Base-by-base conservation (phyloP, 176 grass and related monocot genomes). In the Carex kokanica region DNA sequence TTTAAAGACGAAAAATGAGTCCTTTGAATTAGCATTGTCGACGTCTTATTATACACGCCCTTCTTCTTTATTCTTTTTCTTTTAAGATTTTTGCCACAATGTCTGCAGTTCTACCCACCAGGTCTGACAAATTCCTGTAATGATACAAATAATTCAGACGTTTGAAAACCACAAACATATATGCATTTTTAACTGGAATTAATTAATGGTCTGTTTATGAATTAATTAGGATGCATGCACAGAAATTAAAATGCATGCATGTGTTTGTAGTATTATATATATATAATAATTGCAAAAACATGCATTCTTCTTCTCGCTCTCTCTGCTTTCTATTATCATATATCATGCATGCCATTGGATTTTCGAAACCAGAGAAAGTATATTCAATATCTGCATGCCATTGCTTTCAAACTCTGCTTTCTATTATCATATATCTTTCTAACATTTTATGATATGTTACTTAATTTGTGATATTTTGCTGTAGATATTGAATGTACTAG, bases 71-170 rank as follows among this genome's bases (percentile, higher is more conserved):
- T 15, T 34, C 78, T 11, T n/a, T n/a, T n/a, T n/a, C n/a, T n/a
- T 52, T 3, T 64, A 88, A 62, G 10, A 32, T 60, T 54, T 81
- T 81, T 54, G 60, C 29, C 31, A 85, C 82, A 51, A 85, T 85
- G 6, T 81, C 60, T 16, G 83, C 3, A 5, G 83, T 81, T 79
- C 8, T 74, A 7, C 32, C 52, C 32, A 88, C 62, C 14, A 88
- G 43, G 4, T 88, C 77, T 16, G 87, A 63, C 34, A 84, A 85
- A 27, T 88, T 81, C 43, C 83, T 88, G 86, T 4, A 52, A 53
- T 45, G 38, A 8, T 8, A 61, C 24, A 85, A 49, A 24, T 32
- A 17, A n/a, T 2, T 9, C 18, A 64, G 8, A 41, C 31, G 11
- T 21, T 2, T 0, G 8, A 31, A 83, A 51, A 4, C 13, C 12